Base-by-base conservation (phyloP, 306 rosid genomes). In the Rosa chinensis region DNA sequence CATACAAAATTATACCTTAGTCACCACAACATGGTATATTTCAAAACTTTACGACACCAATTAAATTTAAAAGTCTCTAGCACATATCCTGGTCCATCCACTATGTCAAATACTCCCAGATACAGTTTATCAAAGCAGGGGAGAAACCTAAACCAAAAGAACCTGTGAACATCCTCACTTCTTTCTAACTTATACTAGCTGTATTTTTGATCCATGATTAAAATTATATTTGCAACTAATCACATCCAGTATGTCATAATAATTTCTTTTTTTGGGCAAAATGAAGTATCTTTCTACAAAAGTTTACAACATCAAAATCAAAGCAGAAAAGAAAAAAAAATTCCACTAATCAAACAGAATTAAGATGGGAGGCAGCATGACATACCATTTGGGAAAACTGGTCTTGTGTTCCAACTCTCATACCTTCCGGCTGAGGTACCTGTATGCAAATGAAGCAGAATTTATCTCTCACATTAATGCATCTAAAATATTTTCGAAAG, bases 351-450 rank as follows among this genome's bases (percentile, higher is more conserved):
- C 6, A 52, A 39, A n/a, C 11, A n/a, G 48, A 39, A 3, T 16
- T 48, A 49, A 20, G 59, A 66, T 37, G 25, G 25, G 9, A 66
- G 66, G 44, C 14, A 49, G 40, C 49, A 48, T 49, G 52, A 58
- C 76, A 58, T 76, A 81, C 80, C 80, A 59, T 42, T 37, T 76
- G 66, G 59, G 35, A 10, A 59, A 76, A 59, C 55, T 50, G 25
- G 9, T 64, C 77, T 20, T 70, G 73, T 4, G 42, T 23, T 52
- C 73, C 73, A 76, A 61, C 64, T 61, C 61, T 76, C 16, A 8
- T 18, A 21, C 21, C 80, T 58, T 75, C 77, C 49, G 55, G 77
- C 48, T 47, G 84, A 70, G 63, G 58, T 39, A 58, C 66, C 77
- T 70, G 71, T 64, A 59, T n/a, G 74, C 50, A 61, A 55, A 48